Conservation (phyloP, 75 land plant species). For the Pinus taeda region DNA sequence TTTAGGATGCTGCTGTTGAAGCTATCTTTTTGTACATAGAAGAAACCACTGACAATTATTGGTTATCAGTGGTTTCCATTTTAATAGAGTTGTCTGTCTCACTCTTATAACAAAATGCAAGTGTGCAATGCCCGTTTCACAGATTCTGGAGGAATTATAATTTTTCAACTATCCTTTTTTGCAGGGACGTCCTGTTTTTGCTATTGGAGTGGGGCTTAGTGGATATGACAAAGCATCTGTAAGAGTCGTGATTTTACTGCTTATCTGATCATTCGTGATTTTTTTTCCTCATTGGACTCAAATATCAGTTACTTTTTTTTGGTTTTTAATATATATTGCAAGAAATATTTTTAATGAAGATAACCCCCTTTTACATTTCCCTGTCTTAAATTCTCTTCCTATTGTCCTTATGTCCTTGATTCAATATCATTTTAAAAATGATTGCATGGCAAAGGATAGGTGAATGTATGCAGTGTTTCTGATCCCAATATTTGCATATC, state of each 20-base stretch:
- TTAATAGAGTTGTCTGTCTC: not conserved
- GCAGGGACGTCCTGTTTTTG: constrained; percentile 68
- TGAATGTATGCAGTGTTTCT: not conserved
- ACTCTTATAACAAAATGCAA: not conserved
- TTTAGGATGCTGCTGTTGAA: too few relatives aligned
- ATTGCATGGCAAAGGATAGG: not conserved
- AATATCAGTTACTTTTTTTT: not conserved
- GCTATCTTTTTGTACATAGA: too few relatives aligned
- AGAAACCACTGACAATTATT: not conserved
- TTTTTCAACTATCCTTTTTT: not conserved
- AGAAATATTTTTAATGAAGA: not conserved
- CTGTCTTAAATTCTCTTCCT: not conserved
- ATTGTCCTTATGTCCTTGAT: too few relatives aligned
- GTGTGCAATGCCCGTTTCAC: not conserved
- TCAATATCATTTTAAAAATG: not conserved
- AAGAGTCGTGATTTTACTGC: constrained; percentile 15
- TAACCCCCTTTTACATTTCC: too few relatives aligned
- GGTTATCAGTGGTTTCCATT: not conserved
- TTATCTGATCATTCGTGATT: not conserved
- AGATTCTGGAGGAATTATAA: not conserved
- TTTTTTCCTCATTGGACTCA: not conserved
- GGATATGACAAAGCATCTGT: constrained; percentile 55
- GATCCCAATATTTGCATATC: too few relatives aligned
- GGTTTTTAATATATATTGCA: not conserved
- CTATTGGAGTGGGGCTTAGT: constrained; percentile 60